Evolutionary conservation across 108 stramenopile genomes (phyloP), one percentile per base, ranked within the genome.

Genomic region (Cyclotella sp.): DNA sequence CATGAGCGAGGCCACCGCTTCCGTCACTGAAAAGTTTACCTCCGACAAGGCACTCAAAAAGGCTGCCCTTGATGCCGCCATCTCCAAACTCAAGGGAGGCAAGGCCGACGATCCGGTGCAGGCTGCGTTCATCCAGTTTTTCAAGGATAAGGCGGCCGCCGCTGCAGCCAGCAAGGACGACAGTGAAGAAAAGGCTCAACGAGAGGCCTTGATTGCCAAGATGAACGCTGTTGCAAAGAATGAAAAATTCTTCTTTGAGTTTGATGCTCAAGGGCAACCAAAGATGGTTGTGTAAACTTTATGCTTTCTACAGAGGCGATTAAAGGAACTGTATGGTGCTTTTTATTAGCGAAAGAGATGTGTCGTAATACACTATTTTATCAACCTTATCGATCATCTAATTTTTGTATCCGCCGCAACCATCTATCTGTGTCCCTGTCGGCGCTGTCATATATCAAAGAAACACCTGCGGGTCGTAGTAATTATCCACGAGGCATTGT

Each of bases 1-100:
- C 54, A 93, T 95, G 94, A 47, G 69, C 24, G 94, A 92, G 63
- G 94, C 94, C 53, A 92, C 91, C 15, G 88, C 75, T n/a, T 72
- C 86, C 44, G 94, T 95, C 55, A 89, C 84, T 21, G 81, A 77
- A 27, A 70, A 86, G 51, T 95, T 95, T 77, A 40, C 79, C 24
- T 55, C 89, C 12, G 75, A 79, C 61, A 87, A 89, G 81, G 78
- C 67, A 1, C 68, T 95, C 62, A 90, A 95, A 77, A 91, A 91
- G 84, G 88, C 89, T 59, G 88, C 91, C 21, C 61, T 93, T 68
- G 82, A 85, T 68, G 53, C 82, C 40, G 94, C 94, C 52, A 85
- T 95, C 57, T 68, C 84, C 77, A 85, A 88, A 75, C 71, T 93
- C 43, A 90, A 89, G 63, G 90, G 90, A 16, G 83, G 60, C 18